phyloP scores from a whole-genome alignment of 495 filamentous ascomycete genomes.

The Xylaria intraflava region DNA sequence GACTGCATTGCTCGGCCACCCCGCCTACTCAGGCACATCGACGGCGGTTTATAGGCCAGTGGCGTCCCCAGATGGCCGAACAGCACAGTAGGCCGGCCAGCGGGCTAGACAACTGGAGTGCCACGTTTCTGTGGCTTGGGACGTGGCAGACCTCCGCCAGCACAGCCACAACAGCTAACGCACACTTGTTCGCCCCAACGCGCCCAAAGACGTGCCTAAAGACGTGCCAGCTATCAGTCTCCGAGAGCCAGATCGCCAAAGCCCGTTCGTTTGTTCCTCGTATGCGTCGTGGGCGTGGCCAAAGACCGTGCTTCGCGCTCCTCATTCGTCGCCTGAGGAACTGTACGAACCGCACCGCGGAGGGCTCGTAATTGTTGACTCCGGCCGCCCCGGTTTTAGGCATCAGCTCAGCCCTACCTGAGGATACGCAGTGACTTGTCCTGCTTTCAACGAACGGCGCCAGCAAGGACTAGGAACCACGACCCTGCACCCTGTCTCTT shows the following conservation, averaged over 20 bases:
- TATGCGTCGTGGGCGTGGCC: constrained; percentile 4
- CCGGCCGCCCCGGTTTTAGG: neutral
- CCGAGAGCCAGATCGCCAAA: neutral
- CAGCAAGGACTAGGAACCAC: neutral
- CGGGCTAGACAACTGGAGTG: neutral
- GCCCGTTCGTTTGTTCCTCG: neutral
- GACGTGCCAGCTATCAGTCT: neutral
- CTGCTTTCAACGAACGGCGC: constrained; percentile 6
- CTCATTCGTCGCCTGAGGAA: constrained; percentile 4
- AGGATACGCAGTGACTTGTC: neutral
- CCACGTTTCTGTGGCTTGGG: constrained; percentile 7
- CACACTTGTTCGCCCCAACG: neutral
- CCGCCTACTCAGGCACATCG: too few relatives aligned
- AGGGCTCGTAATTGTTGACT: neutral
- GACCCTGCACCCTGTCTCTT: constrained; percentile 8
- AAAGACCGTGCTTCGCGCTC: too few relatives aligned
- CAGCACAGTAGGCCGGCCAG: too few relatives aligned
- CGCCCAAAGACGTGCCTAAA: constrained; percentile 1
- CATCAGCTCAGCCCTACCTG: constrained; percentile 14
- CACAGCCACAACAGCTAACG: constrained; percentile 6
- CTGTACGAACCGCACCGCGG: neutral
- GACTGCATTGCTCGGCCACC: too few relatives aligned
- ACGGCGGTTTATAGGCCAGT: too few relatives aligned
- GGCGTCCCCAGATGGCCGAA: too few relatives aligned
- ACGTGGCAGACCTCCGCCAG: neutral